Evolutionary conservation across 331 rosid genomes (phyloP), one percentile per base, ranked within the genome.

Genomic region (Quercus lobata): DNA sequence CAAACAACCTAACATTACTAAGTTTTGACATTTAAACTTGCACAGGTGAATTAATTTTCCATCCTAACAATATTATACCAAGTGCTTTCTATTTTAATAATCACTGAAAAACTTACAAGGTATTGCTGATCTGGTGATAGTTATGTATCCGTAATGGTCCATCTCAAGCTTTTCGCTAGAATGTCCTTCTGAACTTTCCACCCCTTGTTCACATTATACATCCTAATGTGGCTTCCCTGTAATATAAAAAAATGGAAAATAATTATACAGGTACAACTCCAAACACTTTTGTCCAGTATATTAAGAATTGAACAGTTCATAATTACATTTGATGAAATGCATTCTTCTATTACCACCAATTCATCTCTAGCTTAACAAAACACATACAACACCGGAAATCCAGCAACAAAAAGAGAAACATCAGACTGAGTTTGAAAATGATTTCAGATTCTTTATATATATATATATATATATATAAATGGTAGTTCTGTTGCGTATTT

Each of bases 81-180:
- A 76, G 58, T 24, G 53, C 78, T 9, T 29, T 52, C 62, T 46
- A 16, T 70, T 73, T 30, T 1, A 34, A 17, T 25, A 66, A 53
- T 77, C 80, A 79, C 76, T 76, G 77, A 61, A 75, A 81, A 83
- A 22, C 97, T 95, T 84, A 95, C 97, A 83, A 93, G 97, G 87
- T 86, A 78, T 66, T 72, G 69, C 76, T 79, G 90, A 85, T 93
- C 93, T 1, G 96, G 93, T 60, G 97, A 95, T 72, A 95, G 93
- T 84, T 97, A 90, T 15, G 97, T 89, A 85, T 95, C 99, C 12
- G 97, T 95, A 75, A 95, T 87, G 34, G 97, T 93, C 99, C 99
- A 95, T 46, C 93, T 84, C 89, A 95, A 79, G 82, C 87, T 88
- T 88, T 85, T 88, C 44, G 94, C 94, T 73, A 86, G 89, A 82